These are phyloP conservation scores for Drechslerella stenobrocha DNA, from an alignment of 2,329 filamentous ascomycete genomes.

Conservation along the genomic window DNA sequence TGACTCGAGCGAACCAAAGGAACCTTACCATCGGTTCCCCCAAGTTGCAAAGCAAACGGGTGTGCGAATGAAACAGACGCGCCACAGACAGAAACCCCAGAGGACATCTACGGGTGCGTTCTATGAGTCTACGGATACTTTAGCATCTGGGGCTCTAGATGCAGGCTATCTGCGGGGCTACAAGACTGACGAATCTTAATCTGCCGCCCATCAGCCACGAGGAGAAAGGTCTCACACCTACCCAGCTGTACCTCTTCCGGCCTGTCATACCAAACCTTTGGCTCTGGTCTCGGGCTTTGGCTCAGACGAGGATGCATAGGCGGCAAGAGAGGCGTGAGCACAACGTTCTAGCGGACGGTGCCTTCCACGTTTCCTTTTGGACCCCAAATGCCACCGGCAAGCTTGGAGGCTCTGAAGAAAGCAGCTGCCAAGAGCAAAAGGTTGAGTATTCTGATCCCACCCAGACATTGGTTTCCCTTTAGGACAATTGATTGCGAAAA, in stretches of 20 bases:
- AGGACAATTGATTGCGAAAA: conserved; percentile 41
- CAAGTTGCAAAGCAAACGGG: conserved; percentile 10
- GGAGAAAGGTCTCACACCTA: background rate
- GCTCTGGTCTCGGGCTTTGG: no score
- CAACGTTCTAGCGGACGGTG: background rate
- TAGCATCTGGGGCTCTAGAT: background rate
- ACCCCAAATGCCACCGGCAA: background rate
- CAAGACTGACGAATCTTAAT: background rate
- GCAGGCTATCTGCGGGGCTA: conserved; percentile 4
- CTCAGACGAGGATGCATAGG: background rate
- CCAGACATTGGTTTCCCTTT: conserved; percentile 25
- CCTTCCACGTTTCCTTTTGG: background rate
- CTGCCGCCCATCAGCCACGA: background rate
- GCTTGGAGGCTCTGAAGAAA: conserved; percentile 16
- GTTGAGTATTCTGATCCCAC: conserved; percentile 16
- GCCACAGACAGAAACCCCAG: conserved; percentile 27
- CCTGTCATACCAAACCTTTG: background rate
- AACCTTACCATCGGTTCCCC: conserved; percentile 20
- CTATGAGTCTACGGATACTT: background rate
- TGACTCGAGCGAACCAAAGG: conserved; percentile 36
- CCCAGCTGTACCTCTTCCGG: background rate
- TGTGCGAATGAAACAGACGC: conserved; percentile 46
- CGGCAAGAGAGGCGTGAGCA: background rate
- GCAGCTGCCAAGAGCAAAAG: conserved; percentile 24
- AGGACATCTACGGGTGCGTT: conserved; percentile 26